Evolutionary conservation across 2,329 filamentous ascomycete species (phyloP).

Genomic region (Davidsoniella eucalypti): DNA sequence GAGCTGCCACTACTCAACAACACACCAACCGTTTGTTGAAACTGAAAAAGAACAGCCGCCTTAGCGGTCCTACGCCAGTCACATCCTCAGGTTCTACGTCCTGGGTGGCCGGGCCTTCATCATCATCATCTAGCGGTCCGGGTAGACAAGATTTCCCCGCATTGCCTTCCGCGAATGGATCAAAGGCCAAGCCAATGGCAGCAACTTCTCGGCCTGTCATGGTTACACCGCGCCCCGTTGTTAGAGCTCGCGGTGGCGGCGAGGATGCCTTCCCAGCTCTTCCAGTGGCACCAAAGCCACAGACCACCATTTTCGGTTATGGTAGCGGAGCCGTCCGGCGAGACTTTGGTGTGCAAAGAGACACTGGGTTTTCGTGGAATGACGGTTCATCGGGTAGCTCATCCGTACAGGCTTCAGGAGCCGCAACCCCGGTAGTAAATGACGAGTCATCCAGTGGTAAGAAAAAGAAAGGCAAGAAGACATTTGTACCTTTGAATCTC

Average conservation of each 20-base stretch:
- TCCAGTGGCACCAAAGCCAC: constrained; percentile 56
- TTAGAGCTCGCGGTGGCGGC: constrained; percentile 9
- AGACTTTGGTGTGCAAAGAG: constrained; percentile 29
- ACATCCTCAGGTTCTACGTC: constrained; percentile 4
- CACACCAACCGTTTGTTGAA: constrained; percentile 39
- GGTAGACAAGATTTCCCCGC: too few relatives aligned
- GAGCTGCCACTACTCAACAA: constrained; percentile 26
- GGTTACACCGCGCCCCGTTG: constrained; percentile 1
- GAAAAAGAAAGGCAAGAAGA: constrained; percentile 43
- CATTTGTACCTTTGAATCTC: background rate
- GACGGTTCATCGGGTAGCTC: constrained; percentile 15
- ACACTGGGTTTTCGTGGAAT: constrained; percentile 37
- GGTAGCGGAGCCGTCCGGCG: constrained; percentile 37
- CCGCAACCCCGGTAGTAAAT: constrained; percentile 16
- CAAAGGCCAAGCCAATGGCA: background rate
- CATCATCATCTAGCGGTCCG: background rate
- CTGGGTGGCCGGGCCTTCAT: constrained; percentile 10
- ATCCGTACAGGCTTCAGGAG: constrained; percentile 16
- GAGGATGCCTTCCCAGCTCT: constrained; percentile 67
- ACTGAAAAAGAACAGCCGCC: constrained; percentile 40
- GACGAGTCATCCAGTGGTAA: constrained; percentile 24
- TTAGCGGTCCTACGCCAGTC: constrained; percentile 20
- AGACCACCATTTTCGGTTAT: constrained; percentile 46
- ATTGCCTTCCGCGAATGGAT: too few relatives aligned
- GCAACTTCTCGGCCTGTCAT: constrained; percentile 5